These are phyloP conservation scores for Phtheirospermum japonicum DNA, from an alignment of 257 asterid species.

Conservation along the genomic window DNA sequence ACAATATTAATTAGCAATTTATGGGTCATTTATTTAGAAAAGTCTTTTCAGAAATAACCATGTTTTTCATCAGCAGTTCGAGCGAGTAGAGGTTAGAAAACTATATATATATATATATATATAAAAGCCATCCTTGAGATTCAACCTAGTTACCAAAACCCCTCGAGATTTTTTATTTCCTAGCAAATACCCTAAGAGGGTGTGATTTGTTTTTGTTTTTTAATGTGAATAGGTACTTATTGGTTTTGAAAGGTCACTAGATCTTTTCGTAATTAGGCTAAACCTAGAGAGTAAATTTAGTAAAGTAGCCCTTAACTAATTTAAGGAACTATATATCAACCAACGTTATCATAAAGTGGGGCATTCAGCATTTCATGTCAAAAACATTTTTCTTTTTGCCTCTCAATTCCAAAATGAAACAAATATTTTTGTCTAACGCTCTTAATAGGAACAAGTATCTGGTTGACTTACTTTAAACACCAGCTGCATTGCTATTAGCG, in stretches of 20 bases:
- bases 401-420: not conserved
- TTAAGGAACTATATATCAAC: no score
- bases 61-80: no score
- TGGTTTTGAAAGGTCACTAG: no score
- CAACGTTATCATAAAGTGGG: no score
- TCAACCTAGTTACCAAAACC: not conserved
- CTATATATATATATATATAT: not conserved
- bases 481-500: conserved; percentile 36
- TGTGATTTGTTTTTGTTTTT: not conserved
- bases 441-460: not conserved
- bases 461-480: conserved; percentile 34
- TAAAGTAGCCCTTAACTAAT: no score
- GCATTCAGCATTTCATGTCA: not conserved
- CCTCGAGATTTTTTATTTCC: not conserved
- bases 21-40: no score
- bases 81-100: no score
- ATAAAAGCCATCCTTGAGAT: not conserved
- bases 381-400: not conserved
- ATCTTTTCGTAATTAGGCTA: no score
- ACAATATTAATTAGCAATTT: no score
- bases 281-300: no score
- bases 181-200: not conserved
- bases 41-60: no score
- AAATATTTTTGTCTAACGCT: not conserved
- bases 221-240: no score